Evolutionary conservation across 208 protist species (phyloP), one percentile per base, ranked within the genome.

Genomic region (Herpetomonas muscarum): DNA sequence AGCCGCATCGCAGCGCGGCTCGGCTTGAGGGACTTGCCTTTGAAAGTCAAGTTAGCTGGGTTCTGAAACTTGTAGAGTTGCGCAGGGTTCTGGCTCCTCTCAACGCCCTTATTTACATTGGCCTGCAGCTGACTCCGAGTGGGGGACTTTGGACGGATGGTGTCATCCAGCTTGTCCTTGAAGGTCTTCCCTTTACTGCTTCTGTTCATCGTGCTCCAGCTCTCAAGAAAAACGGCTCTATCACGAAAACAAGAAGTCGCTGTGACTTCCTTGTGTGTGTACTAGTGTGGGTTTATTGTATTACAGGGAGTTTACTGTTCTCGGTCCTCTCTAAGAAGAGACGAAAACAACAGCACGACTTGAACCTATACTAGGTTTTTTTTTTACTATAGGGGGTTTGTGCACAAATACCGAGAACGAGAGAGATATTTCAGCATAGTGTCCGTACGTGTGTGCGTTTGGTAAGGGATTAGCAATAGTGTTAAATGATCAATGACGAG

Each of bases 21-120:
- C 4, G 58, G 55, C 6, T 64, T 63, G 12, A 64, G 62, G 5
- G 49, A 19, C 6, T 52, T 49, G 26, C 64, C 56, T 17, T 75
- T 57, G 59, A 82, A 87, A 3, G 48, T 68, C 51, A 88, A 90
- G n/a, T 65, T 75, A 1, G 71, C 68, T 12, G 87, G 87, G 17
- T 62, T 75, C 60, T 94, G 76, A 60, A 94, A 94, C 50, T 67
- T 77, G 67, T 94, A 94, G n/a, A 94, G 66, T 31, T 78, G 64
- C 6, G 58, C 48, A 22, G 84, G 76, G 46, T 87, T 77, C 39
- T 53, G 46, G 17, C 70, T 70, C 5, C 76, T 57, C 9, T 82
- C 70, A 54, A 91, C 61, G n/a, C 77, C 81, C 13, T 37, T 75
- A 64, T 90, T 76, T 70, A 94, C 84, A 81, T 91, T 81, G 49